A percentile compares a stretch with the other conserved stretches of the same genome.
These are phyloP conservation scores for Umbelopsis isabellina DNA, from an alignment of 192 early-diverging fungal species.

Conservation along the genomic window DNA sequence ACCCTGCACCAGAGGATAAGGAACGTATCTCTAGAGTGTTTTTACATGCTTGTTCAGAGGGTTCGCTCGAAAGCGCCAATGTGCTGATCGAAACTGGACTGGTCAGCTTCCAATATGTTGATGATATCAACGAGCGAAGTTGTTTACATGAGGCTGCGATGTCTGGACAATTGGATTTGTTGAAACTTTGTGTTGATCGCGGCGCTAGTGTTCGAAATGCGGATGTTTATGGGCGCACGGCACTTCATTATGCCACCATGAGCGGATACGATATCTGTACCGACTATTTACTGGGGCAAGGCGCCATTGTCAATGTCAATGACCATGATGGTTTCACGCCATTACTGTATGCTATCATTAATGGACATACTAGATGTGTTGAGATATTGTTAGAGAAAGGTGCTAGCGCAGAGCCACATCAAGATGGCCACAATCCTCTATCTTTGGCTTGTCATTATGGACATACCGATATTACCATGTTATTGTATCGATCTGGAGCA, in stretches of 20 bases:
- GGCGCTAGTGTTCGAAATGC: slow-evolving; percentile 57
- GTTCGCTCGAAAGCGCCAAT: slow-evolving; percentile 54
- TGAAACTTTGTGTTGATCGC: slow-evolving; percentile 61
- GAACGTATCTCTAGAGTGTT: slow-evolving; percentile 74
- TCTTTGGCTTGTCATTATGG: slow-evolving; percentile 93
- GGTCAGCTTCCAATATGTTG: slow-evolving; percentile 80
- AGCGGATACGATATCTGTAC: slow-evolving; percentile 79
- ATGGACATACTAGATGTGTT: slow-evolving; percentile 78
- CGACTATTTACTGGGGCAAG: slow-evolving; percentile 55
- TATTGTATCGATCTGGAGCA: slow-evolving; percentile 79
- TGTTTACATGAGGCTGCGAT: slow-evolving; percentile 90
- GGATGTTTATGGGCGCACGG: slow-evolving; percentile 91
- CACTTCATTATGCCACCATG: slow-evolving; percentile 95
- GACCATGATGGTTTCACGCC: slow-evolving; percentile 94
- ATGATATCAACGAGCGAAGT: slow-evolving; percentile 94
- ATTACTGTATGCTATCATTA: slow-evolving; percentile 84
- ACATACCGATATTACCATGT: slow-evolving; percentile 79
- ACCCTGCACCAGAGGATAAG: slow-evolving; percentile 54
- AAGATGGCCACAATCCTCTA: slow-evolving; percentile 69
- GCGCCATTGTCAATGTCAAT: slow-evolving; percentile 53
- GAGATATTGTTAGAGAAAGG: slow-evolving; percentile 71
- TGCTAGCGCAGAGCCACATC: slow-evolving; percentile 64
- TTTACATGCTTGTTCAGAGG: slow-evolving; percentile 70
- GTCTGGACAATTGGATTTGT: slow-evolving; percentile 69
- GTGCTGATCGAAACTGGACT: slow-evolving; percentile 65